Evolutionary conservation across 1,139 yeast species (phyloP).

Genomic region (Geotrichum aggregatum): DNA sequence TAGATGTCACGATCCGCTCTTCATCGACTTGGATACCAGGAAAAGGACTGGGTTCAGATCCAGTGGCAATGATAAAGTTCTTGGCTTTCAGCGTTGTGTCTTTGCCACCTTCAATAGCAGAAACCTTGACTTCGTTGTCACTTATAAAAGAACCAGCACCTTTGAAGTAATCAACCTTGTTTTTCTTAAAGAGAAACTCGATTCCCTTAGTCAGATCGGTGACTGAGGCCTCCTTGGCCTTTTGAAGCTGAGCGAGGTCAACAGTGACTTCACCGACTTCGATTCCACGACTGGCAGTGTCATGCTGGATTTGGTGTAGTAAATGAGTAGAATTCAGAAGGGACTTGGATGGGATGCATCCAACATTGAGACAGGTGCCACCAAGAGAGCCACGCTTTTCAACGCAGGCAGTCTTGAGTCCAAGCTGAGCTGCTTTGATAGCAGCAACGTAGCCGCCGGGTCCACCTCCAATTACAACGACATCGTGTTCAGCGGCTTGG

Average conservation of each 20-base stretch:
- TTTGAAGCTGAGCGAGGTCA: constrained; percentile 76
- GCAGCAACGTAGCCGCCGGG: constrained; percentile 99
- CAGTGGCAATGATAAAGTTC: constrained; percentile 93
- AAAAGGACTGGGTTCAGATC: constrained; percentile 98
- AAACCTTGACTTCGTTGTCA: constrained; percentile 72
- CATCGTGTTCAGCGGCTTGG: constrained; percentile 61
- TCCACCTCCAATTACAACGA: constrained; percentile 96
- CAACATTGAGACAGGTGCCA: constrained; percentile 97
- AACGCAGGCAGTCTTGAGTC: constrained; percentile 89
- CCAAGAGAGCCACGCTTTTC: constrained; percentile 96
- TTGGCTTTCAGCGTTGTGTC: constrained; percentile 66
- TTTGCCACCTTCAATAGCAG: constrained; percentile 81
- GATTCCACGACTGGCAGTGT: constrained; percentile 83
- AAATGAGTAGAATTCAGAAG: constrained; percentile 89
- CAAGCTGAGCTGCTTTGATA: constrained; percentile 96
- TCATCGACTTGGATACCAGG: constrained; percentile 97
- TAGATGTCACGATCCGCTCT: constrained; percentile 92
- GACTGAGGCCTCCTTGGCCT: constrained; percentile 89
- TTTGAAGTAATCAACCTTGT: constrained; percentile 90
- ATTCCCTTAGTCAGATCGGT: constrained; percentile 87
- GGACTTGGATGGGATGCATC: constrained; percentile 98
- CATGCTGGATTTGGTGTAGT: constrained; percentile 84
- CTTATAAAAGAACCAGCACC: constrained; percentile 87
- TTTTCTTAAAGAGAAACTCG: constrained; percentile 90
- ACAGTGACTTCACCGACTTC: constrained; percentile 74